Conservation (phyloP, 164 flowering plant genomes). For the Brasenia schreberi region DNA sequence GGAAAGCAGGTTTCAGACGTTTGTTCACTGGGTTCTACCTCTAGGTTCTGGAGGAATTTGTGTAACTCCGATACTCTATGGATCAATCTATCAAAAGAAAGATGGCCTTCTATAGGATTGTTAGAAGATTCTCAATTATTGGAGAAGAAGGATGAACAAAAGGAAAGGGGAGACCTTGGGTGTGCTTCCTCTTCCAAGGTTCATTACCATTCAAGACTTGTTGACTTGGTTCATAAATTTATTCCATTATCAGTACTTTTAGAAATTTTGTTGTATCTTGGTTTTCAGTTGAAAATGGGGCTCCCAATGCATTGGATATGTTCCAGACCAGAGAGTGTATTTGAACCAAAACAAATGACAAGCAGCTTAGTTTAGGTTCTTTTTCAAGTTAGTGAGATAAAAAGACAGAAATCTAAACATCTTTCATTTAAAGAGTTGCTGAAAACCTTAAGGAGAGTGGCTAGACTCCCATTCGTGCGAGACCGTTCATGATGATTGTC, state of each 20-base stretch:
- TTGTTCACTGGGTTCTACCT: conserved; percentile 56
- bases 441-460: no score
- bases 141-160: neutral
- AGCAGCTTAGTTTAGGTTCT: no score
- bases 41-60: conserved; percentile 57
- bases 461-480: no score
- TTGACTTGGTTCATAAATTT: neutral
- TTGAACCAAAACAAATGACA: no score
- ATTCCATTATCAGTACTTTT: neutral
- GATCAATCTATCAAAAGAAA: conserved; percentile 32
- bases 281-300: neutral
- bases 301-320: no score
- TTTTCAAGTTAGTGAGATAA: no score
- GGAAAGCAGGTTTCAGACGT: conserved; percentile 37
- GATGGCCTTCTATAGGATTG: conserved; percentile 46
- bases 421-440: no score
- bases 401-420: no score
- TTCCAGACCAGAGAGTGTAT: no score
- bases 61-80: conserved; percentile 65
- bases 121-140: neutral
- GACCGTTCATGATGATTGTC: no score
- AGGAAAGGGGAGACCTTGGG: neutral
- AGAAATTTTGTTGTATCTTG: neutral
- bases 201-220: conserved; percentile 1
- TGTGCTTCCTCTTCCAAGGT: neutral